phyloP scores from a whole-genome alignment of 345 rosid genomes.

The Eucalyptus dawsonii region DNA sequence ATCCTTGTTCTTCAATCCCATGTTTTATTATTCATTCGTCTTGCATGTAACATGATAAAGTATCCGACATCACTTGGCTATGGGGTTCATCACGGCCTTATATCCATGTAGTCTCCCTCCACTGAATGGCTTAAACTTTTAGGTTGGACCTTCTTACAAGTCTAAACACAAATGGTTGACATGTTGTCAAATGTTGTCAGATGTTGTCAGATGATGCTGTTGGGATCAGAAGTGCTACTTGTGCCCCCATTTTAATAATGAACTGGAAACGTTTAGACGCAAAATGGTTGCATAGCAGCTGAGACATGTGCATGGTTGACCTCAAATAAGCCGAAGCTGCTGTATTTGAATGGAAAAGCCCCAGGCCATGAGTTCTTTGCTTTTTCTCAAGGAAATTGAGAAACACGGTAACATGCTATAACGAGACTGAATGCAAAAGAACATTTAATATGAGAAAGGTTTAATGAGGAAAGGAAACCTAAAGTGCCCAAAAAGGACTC shows the following conservation, averaged over 20 bases:
- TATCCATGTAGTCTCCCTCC: not conserved
- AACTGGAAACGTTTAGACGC: not conserved
- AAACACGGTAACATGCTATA: not conserved
- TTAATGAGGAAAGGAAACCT: not conserved
- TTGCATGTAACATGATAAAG: not conserved
- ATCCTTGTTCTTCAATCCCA: not conserved
- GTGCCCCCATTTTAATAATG: not conserved
- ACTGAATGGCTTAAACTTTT: not conserved
- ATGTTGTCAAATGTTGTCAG: not conserved
- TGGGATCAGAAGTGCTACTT: not conserved
- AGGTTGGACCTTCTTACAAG: not conserved
- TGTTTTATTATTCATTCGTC: not conserved
- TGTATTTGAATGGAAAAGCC: not conserved
- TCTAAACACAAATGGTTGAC: not conserved
- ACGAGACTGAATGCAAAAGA: not conserved
- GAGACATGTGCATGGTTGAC: not conserved
- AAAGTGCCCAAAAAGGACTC: not conserved
- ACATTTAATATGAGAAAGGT: not conserved
- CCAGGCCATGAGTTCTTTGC: not conserved
- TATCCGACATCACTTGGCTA: not conserved
- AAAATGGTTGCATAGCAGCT: not conserved
- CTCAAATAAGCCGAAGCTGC: not conserved
- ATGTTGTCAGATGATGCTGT: not conserved
- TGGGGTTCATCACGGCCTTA: not conserved
- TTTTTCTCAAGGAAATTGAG: not conserved